Conservation (phyloP, 495 filamentous ascomycete genomes). For the Lasiosphaeria hispida region DNA sequence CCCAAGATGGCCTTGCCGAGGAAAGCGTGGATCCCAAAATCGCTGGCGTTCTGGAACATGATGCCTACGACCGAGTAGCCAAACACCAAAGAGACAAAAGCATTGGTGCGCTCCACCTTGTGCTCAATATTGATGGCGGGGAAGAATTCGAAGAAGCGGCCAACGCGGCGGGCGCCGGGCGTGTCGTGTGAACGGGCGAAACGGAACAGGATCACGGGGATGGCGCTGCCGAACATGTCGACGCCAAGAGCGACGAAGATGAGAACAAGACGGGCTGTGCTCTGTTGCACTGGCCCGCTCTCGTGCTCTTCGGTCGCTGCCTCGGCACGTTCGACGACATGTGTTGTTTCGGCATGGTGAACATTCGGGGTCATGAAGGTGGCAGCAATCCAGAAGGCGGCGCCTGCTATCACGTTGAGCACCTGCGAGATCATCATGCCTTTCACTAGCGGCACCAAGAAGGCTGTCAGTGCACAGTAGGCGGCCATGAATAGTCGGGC, state of each 20-base stretch:
- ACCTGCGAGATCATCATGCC: conserved; percentile 50
- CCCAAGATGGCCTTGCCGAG: conserved; percentile 58
- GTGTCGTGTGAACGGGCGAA: conserved; percentile 17
- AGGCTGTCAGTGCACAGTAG: conserved; percentile 42
- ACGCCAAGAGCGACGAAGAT: conserved; percentile 51
- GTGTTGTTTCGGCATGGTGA: conserved; percentile 39
- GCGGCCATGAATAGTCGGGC: conserved; percentile 49
- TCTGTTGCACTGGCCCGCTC: not conserved
- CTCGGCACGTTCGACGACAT: not conserved
- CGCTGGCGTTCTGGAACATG: conserved; percentile 51
- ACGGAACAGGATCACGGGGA: conserved; percentile 34
- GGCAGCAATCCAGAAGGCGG: conserved; percentile 52
- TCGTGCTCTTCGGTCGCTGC: not conserved
- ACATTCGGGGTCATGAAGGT: conserved; percentile 32
- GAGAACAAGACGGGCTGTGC: conserved; percentile 30
- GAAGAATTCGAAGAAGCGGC: conserved; percentile 52
- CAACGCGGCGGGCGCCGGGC: conserved; percentile 25
- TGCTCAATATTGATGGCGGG: conserved; percentile 63
- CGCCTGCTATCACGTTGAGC: conserved; percentile 35
- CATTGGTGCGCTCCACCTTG: conserved; percentile 56
- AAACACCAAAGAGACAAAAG: conserved; percentile 60
- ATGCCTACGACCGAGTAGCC: conserved; percentile 58
- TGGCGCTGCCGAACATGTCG: conserved; percentile 40
- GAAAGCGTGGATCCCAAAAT: conserved; percentile 55
- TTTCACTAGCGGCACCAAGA: conserved; percentile 52